A percentile compares a stretch with the other conserved stretches of the same genome.
phyloP scores from a whole-genome alignment of 1,284 basidiomycete genomes.

The Ganoderma boninense region DNA sequence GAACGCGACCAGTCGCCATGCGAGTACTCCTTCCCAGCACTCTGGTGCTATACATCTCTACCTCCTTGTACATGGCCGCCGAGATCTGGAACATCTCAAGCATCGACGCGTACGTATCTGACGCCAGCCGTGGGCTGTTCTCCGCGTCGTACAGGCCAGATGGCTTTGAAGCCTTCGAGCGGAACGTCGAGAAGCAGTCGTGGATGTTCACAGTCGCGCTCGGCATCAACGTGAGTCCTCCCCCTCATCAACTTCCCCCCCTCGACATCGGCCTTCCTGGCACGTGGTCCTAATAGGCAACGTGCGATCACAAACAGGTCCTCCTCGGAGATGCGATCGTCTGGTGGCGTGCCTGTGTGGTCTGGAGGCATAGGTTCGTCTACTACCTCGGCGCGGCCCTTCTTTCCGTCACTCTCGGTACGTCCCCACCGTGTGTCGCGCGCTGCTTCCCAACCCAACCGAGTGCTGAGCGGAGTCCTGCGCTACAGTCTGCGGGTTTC shows the following conservation, averaged over 20 bases:
- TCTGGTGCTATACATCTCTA: neutral
- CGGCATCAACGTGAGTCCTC: slow-evolving; percentile 8
- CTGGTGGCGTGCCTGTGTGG: slow-evolving; percentile 13
- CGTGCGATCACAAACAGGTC: neutral
- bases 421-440: neutral
- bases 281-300: no score
- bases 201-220: slow-evolving; percentile 2
- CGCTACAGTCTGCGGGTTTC: neutral
- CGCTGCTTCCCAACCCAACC: no score
- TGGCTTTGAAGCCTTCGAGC: neutral
- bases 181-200: neutral
- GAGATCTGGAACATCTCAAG: slow-evolving; percentile 4
- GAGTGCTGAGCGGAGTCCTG: neutral
- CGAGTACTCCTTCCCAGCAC: neutral
- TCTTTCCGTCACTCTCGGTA: slow-evolving; percentile 6
- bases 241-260: no score
- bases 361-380: slow-evolving; percentile 6
- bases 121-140: neutral
- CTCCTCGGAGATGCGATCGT: slow-evolving; percentile 9
- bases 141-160: neutral
- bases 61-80: neutral
- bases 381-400: neutral
- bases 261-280: no score
- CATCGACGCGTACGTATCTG: neutral
- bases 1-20: neutral